These are phyloP conservation scores for Cadophora sp. DNA, from an alignment of 2,329 filamentous ascomycete genomes.

Conservation along the genomic window DNA sequence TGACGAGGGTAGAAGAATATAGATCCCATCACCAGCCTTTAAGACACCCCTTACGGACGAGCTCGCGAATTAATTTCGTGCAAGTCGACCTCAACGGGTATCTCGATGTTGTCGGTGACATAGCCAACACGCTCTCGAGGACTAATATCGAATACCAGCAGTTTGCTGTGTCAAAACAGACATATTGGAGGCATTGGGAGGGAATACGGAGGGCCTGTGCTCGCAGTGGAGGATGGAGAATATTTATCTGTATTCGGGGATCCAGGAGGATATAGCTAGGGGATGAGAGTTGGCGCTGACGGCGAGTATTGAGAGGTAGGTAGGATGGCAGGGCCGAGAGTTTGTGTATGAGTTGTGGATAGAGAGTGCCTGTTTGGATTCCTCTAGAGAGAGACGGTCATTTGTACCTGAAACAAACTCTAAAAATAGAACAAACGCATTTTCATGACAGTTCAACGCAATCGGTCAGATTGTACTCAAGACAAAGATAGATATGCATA, in stretches of 20 bases:
- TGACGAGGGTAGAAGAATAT: background rate
- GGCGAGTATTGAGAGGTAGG: background rate
- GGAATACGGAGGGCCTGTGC: background rate
- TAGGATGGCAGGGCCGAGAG: background rate
- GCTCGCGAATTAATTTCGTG: background rate
- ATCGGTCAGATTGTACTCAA: background rate
- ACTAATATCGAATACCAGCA: background rate
- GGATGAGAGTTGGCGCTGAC: background rate
- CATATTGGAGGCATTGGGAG: background rate
- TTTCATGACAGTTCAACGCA: background rate
- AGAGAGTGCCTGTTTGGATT: background rate
- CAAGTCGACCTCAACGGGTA: background rate
- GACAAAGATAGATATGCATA: background rate
- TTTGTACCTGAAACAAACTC: too few species aligned
- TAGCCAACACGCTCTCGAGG: background rate
- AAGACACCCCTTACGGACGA: background rate
- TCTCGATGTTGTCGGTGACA: background rate
- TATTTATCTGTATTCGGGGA: background rate
- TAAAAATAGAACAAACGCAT: background rate
- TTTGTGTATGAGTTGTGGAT: background rate
- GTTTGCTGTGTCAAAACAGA: background rate
- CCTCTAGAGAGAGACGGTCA: too few species aligned
- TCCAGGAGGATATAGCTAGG: background rate
- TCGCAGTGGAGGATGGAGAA: slow-evolving; percentile 14
- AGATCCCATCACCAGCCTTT: background rate